Base-by-base conservation (phyloP, 2,329 filamentous ascomycete genomes). In the Penicillium sp. region DNA sequence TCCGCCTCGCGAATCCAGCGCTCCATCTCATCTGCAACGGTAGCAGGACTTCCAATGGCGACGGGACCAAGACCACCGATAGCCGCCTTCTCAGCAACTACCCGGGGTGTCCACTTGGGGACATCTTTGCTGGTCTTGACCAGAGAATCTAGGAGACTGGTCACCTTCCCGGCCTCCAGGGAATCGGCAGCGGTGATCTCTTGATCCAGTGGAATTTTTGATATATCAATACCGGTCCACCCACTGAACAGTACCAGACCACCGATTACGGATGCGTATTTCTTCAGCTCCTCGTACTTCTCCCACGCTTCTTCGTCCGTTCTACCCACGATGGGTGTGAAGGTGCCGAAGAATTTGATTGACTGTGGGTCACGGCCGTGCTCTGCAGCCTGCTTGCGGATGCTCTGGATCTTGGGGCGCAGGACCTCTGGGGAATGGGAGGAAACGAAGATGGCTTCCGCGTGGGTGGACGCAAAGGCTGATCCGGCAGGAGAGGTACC, bases 171-270 rank as follows among this genome's bases (percentile, higher is more conserved):
- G 10, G 74, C 76, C 51, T 81, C 78, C 2, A 69, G 67, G 0
- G 77, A 78, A 50, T 82, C 77, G 2, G 72, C 75, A 0, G 73
- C 73, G 0, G 73, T 66, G 49, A 84, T 70, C 13, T 79, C 77
- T 51, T 82, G 73, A 50, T 83, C 80, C 0, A 82, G 58, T 0
- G 78, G 77, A 34, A 82, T 73, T 55, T 72, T 72, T 3, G 75
- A 78, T 13, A 82, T 69, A 55, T 83, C 79, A 47, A 83, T 80
- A 0, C 80, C 80, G 0, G 78, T 80, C 76, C 77, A 81, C 1
- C 78, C 78, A 31, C 73, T 75, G 50, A 80, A 77, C 0, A 81
- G 66, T 0, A 79, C 79, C 1, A 82, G 63, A 0, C 77, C 78
- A 0, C 77, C 79, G 13, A 79, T 65, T 0, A 74, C 72, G 0